These are phyloP conservation scores for Pyricularia sp. DNA, from an alignment of 2,329 filamentous ascomycete species.

Conservation along the genomic window DNA sequence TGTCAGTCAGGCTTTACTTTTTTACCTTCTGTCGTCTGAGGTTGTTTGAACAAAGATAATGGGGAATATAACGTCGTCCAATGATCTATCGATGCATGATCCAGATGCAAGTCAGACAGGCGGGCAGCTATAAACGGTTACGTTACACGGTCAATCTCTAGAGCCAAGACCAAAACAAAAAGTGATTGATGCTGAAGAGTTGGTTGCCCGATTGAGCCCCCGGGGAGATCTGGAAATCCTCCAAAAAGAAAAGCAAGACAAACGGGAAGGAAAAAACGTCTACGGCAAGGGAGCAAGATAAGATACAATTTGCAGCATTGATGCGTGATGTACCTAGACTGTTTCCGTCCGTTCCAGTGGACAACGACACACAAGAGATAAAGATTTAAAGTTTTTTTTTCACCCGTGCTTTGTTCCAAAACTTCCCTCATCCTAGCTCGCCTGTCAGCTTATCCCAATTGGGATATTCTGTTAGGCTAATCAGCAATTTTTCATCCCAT, in stretches of 20 bases:
- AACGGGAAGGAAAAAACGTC: background rate
- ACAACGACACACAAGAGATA: background rate
- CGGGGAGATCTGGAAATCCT: background rate
- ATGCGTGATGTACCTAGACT: background rate
- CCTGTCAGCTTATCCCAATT: background rate
- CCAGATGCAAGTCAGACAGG: background rate
- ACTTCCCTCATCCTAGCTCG: background rate
- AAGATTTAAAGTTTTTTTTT: background rate
- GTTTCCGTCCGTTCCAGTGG: background rate
- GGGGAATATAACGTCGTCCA: background rate
- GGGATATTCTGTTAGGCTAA: background rate
- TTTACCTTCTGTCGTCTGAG: background rate
- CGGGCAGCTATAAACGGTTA: background rate
- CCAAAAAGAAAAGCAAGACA: background rate
- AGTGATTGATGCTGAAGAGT: background rate
- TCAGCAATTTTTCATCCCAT: background rate
- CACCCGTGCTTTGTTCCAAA: background rate
- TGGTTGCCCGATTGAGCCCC: background rate
- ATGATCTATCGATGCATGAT: background rate
- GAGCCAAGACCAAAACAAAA: background rate
- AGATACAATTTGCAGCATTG: background rate
- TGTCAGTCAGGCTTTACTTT: background rate
- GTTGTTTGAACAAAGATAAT: background rate
- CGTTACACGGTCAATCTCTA: background rate
- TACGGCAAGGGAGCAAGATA: background rate